Conservation (phyloP, 495 filamentous ascomycete genomes). For the Lindgomyces ingoldianus region DNA sequence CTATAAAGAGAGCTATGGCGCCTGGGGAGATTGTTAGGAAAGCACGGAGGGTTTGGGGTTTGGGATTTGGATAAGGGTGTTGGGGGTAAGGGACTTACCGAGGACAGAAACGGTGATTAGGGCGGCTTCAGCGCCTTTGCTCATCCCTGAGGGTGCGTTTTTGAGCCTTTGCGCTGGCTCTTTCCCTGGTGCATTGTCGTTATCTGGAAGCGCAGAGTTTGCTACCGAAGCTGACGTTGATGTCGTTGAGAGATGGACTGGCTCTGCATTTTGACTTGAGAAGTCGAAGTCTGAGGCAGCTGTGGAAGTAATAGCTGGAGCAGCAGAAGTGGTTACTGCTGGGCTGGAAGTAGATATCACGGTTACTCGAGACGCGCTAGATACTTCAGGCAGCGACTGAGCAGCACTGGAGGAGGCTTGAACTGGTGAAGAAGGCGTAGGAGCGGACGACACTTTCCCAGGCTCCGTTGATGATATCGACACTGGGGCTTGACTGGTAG, state of each 20-base stretch:
- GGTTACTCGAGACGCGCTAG: neutral
- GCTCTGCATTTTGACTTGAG: neutral
- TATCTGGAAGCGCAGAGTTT: neutral
- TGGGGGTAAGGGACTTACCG: conserved; percentile 3
- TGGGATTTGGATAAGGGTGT: neutral
- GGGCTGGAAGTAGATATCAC: neutral
- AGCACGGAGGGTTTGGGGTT: no score
- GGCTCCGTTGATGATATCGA: neutral
- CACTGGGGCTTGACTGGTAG: neutral
- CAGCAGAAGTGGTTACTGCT: neutral
- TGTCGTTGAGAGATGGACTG: neutral
- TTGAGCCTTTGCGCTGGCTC: neutral
- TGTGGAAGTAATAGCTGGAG: neutral
- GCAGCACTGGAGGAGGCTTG: neutral
- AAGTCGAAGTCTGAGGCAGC: neutral
- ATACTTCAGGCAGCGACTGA: neutral
- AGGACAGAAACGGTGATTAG: conserved; percentile 27
- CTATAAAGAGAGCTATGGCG: conserved; percentile 18
- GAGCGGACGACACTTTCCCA: neutral
- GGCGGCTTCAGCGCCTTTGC: conserved; percentile 29
- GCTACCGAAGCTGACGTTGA: neutral
- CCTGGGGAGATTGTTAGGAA: conserved; percentile 8
- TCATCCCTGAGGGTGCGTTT: neutral
- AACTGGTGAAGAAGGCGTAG: neutral
- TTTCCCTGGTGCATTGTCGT: neutral